Conservation (phyloP, 331 rosid species). For the Rhamnella rubrinervis region DNA sequence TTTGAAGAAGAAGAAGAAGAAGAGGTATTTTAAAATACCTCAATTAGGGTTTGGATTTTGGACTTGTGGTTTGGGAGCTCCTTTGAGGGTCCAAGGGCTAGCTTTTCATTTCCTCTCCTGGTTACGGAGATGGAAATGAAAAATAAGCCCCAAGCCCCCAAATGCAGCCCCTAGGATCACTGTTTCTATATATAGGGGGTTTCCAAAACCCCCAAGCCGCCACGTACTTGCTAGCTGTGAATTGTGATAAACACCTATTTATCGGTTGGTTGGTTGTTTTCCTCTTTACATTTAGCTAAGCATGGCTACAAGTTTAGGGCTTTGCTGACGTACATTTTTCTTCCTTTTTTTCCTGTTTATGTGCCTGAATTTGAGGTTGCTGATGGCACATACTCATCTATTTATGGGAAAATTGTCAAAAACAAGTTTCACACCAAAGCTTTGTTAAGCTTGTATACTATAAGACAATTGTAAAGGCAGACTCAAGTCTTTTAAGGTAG, state of each 20-base stretch:
- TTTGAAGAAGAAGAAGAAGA: background rate
- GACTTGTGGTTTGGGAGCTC: constrained; percentile 15
- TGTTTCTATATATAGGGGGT: background rate
- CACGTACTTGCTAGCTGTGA: background rate
- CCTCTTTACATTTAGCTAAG: no score
- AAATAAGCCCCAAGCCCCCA: constrained; percentile 17
- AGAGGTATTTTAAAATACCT: background rate
- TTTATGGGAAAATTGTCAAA: background rate
- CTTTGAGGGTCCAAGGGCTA: background rate
- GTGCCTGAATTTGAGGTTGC: constrained; percentile 4
- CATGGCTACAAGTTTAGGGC: background rate
- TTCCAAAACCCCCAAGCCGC: background rate
- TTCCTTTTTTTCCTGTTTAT: background rate
- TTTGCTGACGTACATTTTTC: no score
- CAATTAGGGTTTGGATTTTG: background rate
- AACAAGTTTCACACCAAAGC: background rate
- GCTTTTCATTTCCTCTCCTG: background rate
- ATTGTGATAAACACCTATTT: background rate
- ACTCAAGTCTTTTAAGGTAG: no score
- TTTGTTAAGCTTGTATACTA: background rate
- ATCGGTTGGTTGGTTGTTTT: no score
- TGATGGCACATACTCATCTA: background rate
- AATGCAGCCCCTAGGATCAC: background rate
- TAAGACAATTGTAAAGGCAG: no score
- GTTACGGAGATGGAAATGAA: background rate